Conservation (phyloP, 352 stramenopile species). For the Phytophthora pisi region DNA sequence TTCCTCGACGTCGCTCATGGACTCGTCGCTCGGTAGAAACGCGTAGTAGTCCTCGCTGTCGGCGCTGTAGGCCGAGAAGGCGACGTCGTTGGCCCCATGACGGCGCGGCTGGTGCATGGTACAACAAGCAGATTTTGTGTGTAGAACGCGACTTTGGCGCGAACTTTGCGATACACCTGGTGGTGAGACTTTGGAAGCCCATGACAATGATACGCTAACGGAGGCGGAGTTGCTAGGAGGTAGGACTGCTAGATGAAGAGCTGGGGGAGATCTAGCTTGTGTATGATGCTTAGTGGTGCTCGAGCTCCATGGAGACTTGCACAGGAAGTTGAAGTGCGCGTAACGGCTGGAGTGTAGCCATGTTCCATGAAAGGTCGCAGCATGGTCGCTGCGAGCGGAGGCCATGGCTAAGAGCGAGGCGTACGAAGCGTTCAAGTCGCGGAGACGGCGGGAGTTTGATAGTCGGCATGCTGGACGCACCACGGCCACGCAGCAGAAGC, state of each 20-base stretch:
- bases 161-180: not conserved
- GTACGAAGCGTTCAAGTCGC: conserved; percentile 37
- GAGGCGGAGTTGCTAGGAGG: no score
- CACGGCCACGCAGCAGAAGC: conserved; percentile 17
- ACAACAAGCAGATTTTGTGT: conserved; percentile 1
- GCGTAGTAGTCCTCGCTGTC: conserved; percentile 66
- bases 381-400: conserved; percentile 5
- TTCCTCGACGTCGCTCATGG: conserved; percentile 43
- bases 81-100: conserved; percentile 17
- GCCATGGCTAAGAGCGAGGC: conserved; percentile 21
- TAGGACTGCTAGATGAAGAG: not conserved
- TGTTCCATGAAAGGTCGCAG: conserved; percentile 27
- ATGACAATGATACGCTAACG: no score
- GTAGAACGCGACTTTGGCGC: not conserved
- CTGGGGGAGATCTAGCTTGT: not conserved
- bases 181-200: not conserved
- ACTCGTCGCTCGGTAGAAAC: conserved; percentile 66
- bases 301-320: not conserved
- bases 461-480: conserved; percentile 14
- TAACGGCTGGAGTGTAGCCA: conserved; percentile 28
- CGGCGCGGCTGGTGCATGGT: conserved; percentile 21
- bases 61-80: conserved; percentile 33
- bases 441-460: conserved; percentile 20
- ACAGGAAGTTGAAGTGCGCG: conserved; percentile 8
- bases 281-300: not conserved